A percentile compares a stretch with the other conserved stretches of the same genome.
Conservation (phyloP, 257 asterid genomes). For the Misopates orontium region DNA sequence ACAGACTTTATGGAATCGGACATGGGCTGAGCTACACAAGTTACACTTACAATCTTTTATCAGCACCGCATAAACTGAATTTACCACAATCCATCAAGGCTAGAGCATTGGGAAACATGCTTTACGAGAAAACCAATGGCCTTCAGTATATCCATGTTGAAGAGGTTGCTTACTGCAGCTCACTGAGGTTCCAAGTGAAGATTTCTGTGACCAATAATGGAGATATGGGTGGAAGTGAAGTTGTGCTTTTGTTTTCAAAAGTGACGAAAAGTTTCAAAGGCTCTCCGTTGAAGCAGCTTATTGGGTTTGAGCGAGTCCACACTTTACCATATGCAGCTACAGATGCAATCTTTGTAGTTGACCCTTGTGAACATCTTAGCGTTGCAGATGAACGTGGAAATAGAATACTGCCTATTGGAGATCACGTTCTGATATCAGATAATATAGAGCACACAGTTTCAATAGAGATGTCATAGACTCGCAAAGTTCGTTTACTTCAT, state of each 20-base stretch:
- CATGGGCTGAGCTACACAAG: constrained; percentile 81
- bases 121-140: constrained; percentile 27
- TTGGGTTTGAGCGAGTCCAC: constrained; percentile 70
- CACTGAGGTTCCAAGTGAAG: constrained; percentile 49
- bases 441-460: constrained; percentile 55
- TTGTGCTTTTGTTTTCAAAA: constrained; percentile 61
- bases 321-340: constrained; percentile 23
- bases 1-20: constrained; percentile 62
- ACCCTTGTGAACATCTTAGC: constrained; percentile 88
- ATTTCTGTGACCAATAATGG: constrained; percentile 70
- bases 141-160: constrained; percentile 46
- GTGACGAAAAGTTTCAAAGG: constrained; percentile 33
- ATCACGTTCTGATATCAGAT: constrained; percentile 55
- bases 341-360: constrained; percentile 49
- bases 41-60: constrained; percentile 48
- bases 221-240: constrained; percentile 61
- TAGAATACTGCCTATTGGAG: constrained; percentile 65
- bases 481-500: not conserved
- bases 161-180: constrained; percentile 49
- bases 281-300: constrained; percentile 61
- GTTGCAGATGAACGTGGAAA: constrained; percentile 65
- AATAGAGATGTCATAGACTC: constrained; percentile 37
- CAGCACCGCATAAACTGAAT: constrained; percentile 60
- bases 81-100: constrained; percentile 34
- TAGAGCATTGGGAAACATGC: constrained; percentile 35